These are phyloP conservation scores for Ophiocordyceps polyrhachis-furcata DNA, from an alignment of 2,329 filamentous ascomycete genomes.

Conservation along the genomic window DNA sequence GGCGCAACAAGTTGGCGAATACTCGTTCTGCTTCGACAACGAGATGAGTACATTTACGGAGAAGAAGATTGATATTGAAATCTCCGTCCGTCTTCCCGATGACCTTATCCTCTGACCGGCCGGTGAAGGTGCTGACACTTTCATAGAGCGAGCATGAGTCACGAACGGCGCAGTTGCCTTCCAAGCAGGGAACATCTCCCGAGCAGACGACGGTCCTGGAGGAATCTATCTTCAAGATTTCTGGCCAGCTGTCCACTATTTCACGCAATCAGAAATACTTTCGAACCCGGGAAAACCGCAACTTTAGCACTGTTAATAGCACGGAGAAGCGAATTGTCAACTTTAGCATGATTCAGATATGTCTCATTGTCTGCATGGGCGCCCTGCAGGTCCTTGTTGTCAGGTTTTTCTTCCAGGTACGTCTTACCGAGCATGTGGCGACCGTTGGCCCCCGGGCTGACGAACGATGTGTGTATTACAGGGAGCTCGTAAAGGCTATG, in stretches of 20 bases:
- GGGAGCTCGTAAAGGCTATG: constrained; percentile 51
- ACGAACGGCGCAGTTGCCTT: constrained; percentile 55
- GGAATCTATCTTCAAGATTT: constrained; percentile 90
- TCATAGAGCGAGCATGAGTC: constrained; percentile 78
- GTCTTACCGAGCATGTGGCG: constrained; percentile 2
- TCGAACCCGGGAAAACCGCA: constrained; percentile 93
- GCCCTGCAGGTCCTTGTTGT: constrained; percentile 94
- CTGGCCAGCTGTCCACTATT: constrained; percentile 81
- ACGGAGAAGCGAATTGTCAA: constrained; percentile 94
- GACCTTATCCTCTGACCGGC: background rate
- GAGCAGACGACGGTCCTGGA: constrained; percentile 82
- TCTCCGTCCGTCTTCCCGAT: constrained; percentile 36
- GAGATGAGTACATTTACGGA: constrained; percentile 96
- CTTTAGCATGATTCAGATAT: constrained; percentile 84
- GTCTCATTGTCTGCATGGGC: constrained; percentile 88
- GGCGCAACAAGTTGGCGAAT: constrained; percentile 71
- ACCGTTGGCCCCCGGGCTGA: background rate
- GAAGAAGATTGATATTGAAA: constrained; percentile 96
- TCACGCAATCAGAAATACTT: constrained; percentile 98
- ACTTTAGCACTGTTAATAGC: constrained; percentile 94
- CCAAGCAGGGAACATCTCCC: constrained; percentile 70
- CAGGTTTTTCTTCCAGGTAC: constrained; percentile 91
- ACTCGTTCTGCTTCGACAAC: constrained; percentile 96
- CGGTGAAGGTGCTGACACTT: background rate
- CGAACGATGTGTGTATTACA: constrained; percentile 8